Evolutionary conservation across 2,329 filamentous ascomycete species (phyloP), one percentile per base, ranked within the genome.

Genomic region (Elsinoe necatrix): DNA sequence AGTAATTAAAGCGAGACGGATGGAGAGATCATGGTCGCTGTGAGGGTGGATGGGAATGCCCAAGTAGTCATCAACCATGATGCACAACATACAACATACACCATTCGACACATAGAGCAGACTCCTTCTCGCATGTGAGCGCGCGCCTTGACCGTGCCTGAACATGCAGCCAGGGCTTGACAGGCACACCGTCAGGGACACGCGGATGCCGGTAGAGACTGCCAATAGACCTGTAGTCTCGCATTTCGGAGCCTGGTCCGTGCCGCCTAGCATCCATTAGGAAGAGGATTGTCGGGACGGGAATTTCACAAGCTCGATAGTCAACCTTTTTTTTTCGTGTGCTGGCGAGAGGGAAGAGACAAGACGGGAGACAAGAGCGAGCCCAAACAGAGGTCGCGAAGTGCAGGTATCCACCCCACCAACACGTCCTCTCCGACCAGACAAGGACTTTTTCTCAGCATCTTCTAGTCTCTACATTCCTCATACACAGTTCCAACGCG

Each of bases 121-220:
- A n/a, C n/a, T n/a, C n/a, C n/a, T n/a, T n/a, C n/a, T n/a, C n/a
- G n/a, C n/a, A n/a, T n/a, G 29, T 52, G 39, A 23, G 48, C 48
- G 31, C 48, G 48, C 31, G 48, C 31, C 31, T 37, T 52, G 31
- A 9, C 7, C 31, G 23, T 45, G 21, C 41, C 34, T 37, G 34
- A 37, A 37, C 5, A 37, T 48, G 43, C 43, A 27, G 43, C 23
- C 20, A 29, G 23, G 14, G 43, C 43, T 48, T 48, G 43, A 48
- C 43, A 48, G 43, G 4, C 43, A 48, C 43, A 48, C 43, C 25
- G 29, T 48, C 43, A 52, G 29, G 9, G 20, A 16, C 29, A 35
- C 14, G 31, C 48, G 48, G 48, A 52, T 52, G 31, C 48, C 48
- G 48, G 48, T 29, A 52, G 27, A 35, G 48, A 52, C 8, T 35